Evolutionary conservation across 441 rosid species (phyloP).

Genomic region (Biscutella laevigata): DNA sequence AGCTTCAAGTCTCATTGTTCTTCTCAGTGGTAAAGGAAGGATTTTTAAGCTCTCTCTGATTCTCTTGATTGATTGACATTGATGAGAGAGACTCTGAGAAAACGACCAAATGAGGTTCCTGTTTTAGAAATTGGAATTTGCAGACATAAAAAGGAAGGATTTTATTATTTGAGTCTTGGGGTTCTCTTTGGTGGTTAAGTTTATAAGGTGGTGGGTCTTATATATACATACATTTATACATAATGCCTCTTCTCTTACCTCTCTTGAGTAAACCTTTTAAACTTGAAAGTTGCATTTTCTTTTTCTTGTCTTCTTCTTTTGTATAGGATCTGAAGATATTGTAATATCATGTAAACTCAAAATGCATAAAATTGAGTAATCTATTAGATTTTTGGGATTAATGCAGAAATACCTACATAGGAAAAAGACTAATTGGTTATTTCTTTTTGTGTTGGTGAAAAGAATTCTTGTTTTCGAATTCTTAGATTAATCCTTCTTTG

Average conservation of each 20-base stretch:
- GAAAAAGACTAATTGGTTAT: too few relatives aligned
- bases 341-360: slow-evolving; percentile 40
- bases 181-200: slow-evolving; percentile 17
- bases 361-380: slow-evolving; percentile 10
- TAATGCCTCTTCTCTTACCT: slow-evolving; percentile 11
- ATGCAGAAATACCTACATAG: neutral
- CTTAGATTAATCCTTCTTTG: too few relatives aligned
- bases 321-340: slow-evolving; percentile 57
- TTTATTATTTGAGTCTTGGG: slow-evolving; percentile 23
- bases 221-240: slow-evolving; percentile 5
- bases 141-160: slow-evolving; percentile 38
- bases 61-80: slow-evolving; percentile 19
- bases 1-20: slow-evolving; percentile 16
- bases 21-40: slow-evolving; percentile 1
- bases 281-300: slow-evolving; percentile 28
- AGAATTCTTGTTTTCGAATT: too few relatives aligned
- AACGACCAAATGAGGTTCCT: slow-evolving; percentile 29
- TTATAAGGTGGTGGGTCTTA: slow-evolving; percentile 22
- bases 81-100: slow-evolving; percentile 20
- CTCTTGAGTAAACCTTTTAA: slow-evolving; percentile 25
- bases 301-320: slow-evolving; percentile 8
- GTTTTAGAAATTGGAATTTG: slow-evolving; percentile 34
- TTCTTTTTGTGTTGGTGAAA: too few relatives aligned
- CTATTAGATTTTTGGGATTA: neutral
- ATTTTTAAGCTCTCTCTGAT: slow-evolving; percentile 25